Percentiles rank a stretch among this genome's conserved stretches.
Conservation (phyloP, 768 basidiomycete genomes). For the Pleurotus tuoliensis region DNA sequence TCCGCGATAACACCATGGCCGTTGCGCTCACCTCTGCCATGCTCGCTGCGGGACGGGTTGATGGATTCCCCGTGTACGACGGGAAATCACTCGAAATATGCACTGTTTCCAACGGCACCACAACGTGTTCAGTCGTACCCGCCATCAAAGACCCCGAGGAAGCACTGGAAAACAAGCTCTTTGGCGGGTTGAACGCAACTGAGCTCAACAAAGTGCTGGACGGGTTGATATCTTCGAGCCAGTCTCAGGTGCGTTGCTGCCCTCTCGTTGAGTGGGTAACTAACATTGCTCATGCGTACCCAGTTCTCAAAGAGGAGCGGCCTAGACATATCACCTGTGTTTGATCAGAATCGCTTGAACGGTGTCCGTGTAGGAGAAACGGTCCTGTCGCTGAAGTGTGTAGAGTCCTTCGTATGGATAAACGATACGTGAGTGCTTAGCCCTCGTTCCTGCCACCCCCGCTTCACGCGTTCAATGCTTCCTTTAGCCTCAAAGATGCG, state of each 20-base stretch:
- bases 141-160: not conserved
- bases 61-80: not conserved
- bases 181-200: slow-evolving; percentile 2
- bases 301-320: not conserved
- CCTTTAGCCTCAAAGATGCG: slow-evolving; percentile 30
- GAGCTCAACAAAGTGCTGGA: not conserved
- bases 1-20: slow-evolving; percentile 32
- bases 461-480: not conserved
- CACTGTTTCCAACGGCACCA: not conserved
- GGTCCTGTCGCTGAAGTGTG: slow-evolving; percentile 25
- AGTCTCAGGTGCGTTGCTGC: not conserved
- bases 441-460: no score
- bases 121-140: not conserved
- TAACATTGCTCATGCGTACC: not conserved
- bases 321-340: not conserved
- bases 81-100: not conserved
- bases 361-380: slow-evolving; percentile 2
- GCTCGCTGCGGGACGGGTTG: slow-evolving; percentile 14
- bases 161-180: not conserved
- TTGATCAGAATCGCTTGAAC: slow-evolving; percentile 8
- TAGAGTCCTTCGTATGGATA: slow-evolving; percentile 42
- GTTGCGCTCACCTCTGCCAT: slow-evolving; percentile 26
- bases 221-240: no score
- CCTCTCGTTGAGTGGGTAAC: not conserved
- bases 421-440: slow-evolving; percentile 34